phyloP scores from a whole-genome alignment of 164 flowering plant genomes.

The Saururus chinensis region DNA sequence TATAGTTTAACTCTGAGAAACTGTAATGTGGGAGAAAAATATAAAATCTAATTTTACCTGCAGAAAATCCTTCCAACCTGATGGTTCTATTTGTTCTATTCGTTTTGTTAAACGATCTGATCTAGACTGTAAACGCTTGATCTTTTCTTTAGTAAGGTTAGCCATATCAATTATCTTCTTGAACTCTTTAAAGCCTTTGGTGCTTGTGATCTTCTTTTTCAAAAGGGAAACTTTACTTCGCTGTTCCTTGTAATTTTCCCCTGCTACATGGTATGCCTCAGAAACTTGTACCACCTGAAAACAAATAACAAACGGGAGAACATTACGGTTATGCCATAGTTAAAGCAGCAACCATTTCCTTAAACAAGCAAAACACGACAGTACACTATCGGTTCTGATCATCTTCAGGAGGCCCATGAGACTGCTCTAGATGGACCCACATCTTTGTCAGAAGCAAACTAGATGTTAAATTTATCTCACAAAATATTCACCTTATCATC shows the following conservation, averaged over 20 bases:
- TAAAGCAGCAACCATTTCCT: no score
- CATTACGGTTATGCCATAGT: background rate
- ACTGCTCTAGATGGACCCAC: no score
- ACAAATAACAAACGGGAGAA: background rate
- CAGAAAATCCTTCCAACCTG: conserved; percentile 97
- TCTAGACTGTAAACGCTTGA: conserved; percentile 60
- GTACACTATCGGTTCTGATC: no score
- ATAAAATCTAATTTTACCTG: conserved; percentile 34
- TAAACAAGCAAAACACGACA: no score
- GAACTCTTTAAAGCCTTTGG: conserved; percentile 74
- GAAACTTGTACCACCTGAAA: conserved; percentile 46
- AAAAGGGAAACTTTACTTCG: conserved; percentile 66
- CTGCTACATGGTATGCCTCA: conserved; percentile 41
- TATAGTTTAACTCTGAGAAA: no score
- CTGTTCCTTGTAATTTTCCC: conserved; percentile 60
- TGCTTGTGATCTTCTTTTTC: conserved; percentile 76
- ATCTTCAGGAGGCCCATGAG: no score
- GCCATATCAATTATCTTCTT: conserved; percentile 58
- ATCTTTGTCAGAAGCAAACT: background rate
- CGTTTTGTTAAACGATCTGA: conserved; percentile 57
- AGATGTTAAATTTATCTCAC: background rate
- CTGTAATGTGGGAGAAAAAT: background rate
- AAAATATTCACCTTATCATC: conserved; percentile 35
- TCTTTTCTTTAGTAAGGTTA: conserved; percentile 65
- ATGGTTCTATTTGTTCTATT: conserved; percentile 88